A percentile compares a stretch with the other conserved stretches of the same genome.
Conservation (phyloP, 441 rosid genomes). For the Pelargonium fulgidum region DNA sequence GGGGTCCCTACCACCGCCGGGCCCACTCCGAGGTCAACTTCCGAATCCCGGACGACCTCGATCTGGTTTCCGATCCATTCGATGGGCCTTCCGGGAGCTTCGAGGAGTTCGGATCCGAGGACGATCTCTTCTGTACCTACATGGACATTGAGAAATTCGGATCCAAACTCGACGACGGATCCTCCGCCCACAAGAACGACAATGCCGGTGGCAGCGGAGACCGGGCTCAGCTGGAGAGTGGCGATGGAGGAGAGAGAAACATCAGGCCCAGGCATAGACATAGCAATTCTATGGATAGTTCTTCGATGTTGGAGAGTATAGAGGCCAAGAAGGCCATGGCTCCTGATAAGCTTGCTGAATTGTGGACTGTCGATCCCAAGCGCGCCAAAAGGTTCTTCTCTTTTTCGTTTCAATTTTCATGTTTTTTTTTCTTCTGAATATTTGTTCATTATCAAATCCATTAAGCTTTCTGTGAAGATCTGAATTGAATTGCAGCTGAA, state of each 20-base stretch:
- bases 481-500: no score
- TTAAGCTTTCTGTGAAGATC: no score
- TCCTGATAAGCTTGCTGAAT: slow-evolving; percentile 80
- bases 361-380: slow-evolving; percentile 79
- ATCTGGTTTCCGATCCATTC: slow-evolving; percentile 57
- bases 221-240: slow-evolving; percentile 17
- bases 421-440: no score
- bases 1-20: slow-evolving; percentile 55
- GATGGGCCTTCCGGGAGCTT: slow-evolving; percentile 43
- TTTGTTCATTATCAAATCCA: no score
- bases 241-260: slow-evolving; percentile 16
- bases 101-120: slow-evolving; percentile 73
- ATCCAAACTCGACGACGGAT: slow-evolving; percentile 22
- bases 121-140: slow-evolving; percentile 73
- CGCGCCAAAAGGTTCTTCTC: slow-evolving; percentile 69
- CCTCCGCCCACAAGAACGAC: slow-evolving; percentile 32
- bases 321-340: slow-evolving; percentile 96
- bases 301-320: slow-evolving; percentile 52
- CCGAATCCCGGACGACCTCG: slow-evolving; percentile 68
- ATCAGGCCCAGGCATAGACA: slow-evolving; percentile 54
- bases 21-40: slow-evolving; percentile 77
- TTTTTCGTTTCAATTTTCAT: no score
- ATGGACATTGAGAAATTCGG: slow-evolving; percentile 80
- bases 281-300: slow-evolving; percentile 76
- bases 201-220: slow-evolving; percentile 32